Evolutionary conservation across 768 basidiomycete species (phyloP), one percentile per base, ranked within the genome.

Genomic region (Tulasnella calospora): DNA sequence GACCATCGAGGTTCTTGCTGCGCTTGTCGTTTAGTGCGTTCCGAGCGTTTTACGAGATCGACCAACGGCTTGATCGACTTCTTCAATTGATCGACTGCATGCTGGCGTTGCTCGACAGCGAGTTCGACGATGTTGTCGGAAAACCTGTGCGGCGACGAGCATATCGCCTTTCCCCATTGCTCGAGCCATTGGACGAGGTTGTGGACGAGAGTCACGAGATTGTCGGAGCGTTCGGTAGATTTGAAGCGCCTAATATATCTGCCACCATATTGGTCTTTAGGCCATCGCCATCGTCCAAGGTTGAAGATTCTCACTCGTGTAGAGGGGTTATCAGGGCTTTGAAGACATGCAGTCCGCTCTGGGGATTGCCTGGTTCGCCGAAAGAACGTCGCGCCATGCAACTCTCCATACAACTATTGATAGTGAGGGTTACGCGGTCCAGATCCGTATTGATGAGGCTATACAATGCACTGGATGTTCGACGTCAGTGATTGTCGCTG

Each of bases 231-330:
- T 15, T 88, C 83, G 0, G 87, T 86, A 70, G 88, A 87, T 82
- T 90, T 90, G 84, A 91, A 91, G 3, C 90, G 89, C 4, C 85
- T 86, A 8, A 91, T 80, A 74, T 85, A 89, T 80, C 91, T 91
- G 74, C 23, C 23, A 10, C 5, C 51, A 51, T 23, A 44, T 10
- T 23, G 13, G 61, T 23, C 38, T 35, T 38, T 17, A 57, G 30
- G 15, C 6, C 13, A 33, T 41, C 35, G 19, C 36, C 40, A 44
- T 33, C 44, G n/a, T 23, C 13, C 5, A 23, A 79, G 27, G 21
- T 10, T 0, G 1, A 83, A 38, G 36, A 13, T 4, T 8, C 87
- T 13, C 80, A 91, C 91, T 91, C 88, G 47, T 87, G 85, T 71
- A 91, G 83, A 15, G 89, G 83, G 4, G 84, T 86, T 2, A 86